Conservation (phyloP, 805 yeast species). For the Cyberlindnera lachancei region DNA sequence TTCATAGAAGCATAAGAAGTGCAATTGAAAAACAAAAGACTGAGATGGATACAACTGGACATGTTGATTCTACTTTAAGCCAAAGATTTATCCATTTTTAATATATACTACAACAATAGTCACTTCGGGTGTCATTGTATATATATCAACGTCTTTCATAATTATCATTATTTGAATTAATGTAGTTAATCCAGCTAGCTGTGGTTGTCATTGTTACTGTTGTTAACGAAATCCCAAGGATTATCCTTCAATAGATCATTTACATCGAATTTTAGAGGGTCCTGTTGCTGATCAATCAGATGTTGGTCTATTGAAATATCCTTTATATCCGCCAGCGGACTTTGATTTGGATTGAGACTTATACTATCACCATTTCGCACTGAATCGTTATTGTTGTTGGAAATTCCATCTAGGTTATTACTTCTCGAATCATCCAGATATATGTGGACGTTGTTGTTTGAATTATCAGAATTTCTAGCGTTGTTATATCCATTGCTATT, state of each 20-base stretch:
- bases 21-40: slow-evolving; percentile 40
- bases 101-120: slow-evolving; percentile 12
- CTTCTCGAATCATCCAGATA: too few species aligned
- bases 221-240: slow-evolving; percentile 2
- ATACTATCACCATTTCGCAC: not conserved
- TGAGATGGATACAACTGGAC: slow-evolving; percentile 10
- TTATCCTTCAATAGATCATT: slow-evolving; percentile 19
- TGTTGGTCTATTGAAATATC: too few species aligned
- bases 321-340: too few species aligned
- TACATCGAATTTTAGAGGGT: slow-evolving; percentile 17
- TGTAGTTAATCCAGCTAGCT: too few species aligned
- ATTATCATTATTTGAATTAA: too few species aligned
- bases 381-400: slow-evolving; percentile 1
- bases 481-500: not conserved
- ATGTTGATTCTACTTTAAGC: slow-evolving; percentile 18
- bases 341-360: slow-evolving; percentile 17
- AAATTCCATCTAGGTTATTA: not conserved
- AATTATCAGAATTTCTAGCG: not conserved
- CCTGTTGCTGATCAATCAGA: too few species aligned
- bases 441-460: not conserved
- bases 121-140: too few species aligned
- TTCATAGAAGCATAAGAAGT: slow-evolving; percentile 58
- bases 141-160: too few species aligned
- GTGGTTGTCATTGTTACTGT: too few species aligned
- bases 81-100: slow-evolving; percentile 16